Base-by-base conservation (phyloP, 176 grass and related monocot genomes). In the Musa troglodytarum region DNA sequence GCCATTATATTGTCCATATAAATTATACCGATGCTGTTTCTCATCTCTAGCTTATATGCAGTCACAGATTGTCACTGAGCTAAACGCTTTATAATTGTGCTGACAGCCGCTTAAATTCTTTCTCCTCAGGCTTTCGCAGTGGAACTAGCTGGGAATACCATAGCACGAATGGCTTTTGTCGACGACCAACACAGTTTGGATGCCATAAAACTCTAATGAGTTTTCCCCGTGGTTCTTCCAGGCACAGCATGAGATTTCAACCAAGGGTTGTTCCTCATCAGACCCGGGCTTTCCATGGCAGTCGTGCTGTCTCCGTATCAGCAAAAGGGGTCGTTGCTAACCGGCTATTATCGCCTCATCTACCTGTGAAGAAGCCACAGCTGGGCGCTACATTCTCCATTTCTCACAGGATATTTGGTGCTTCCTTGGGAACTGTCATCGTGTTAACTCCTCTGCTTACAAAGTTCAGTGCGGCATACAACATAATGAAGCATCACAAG, bases 351-450 rank as follows among this genome's bases (percentile, higher is more conserved):
- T 92, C 92, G 19, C 92, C 89, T 24, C 92, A 92, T 76, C 92
- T 96, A 56, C 86, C 89, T 22, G 50, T 89, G 28, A 96, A 96
- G 84, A 96, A 92, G 80, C 92, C 92, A 4, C 89, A 96, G 80
- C 69, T 89, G 63, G 87, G 86, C 0, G 86, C 92, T 59, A 86
- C 84, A 0, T 89, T 87, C 73, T 96, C 92, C 6, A 96, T 96
- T 24, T 92, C 92, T 0, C 92, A 96, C 73, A 86, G 89, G 11
- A 92, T 92, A 53, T 87, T 96, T n/a, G 84, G 92, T 15, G 68
- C 9, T 29, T 84, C 81, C 1, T 28, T 96, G n/a, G 56, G 82
- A 21, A 79, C 80, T 70, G 75, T 73, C 74, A 89, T 96, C 63
- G 79, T 96, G 77, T 74, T 85, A 2, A 26, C 84, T 71, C 92